Conservation (phyloP, 306 rosid species). For the Quercus gilva region DNA sequence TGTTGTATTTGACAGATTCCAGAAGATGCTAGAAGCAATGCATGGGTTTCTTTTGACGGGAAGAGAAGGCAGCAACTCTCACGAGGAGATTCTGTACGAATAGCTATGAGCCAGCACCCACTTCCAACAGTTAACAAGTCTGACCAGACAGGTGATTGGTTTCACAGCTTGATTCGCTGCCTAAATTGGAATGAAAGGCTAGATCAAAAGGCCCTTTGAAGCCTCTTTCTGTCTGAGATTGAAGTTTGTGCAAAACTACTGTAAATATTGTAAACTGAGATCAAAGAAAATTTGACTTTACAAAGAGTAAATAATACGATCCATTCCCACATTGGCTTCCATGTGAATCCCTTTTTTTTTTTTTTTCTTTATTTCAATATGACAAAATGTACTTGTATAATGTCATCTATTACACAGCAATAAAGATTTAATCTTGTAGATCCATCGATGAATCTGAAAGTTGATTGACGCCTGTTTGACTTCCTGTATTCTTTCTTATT, state of each 20-base stretch:
- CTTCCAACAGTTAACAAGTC: constrained; percentile 96
- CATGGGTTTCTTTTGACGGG: constrained; percentile 99
- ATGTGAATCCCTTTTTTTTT: constrained; percentile 7
- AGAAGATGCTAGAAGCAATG: constrained; percentile 88
- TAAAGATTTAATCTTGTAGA: constrained; percentile 14
- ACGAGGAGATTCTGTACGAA: constrained; percentile 84
- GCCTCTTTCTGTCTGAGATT: constrained; percentile 9
- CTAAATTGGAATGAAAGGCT: constrained; percentile 97
- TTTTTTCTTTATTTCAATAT: constrained; percentile 6
- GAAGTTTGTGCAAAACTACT: constrained; percentile 36
- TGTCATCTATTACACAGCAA: constrained; percentile 22
- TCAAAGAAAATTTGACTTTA: constrained; percentile 8
- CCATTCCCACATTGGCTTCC: constrained; percentile 27
- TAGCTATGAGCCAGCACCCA: constrained; percentile 91
- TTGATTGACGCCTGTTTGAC: constrained; percentile 1
- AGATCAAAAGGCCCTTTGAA: constrained; percentile 90
- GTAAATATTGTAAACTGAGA: constrained; percentile 43
- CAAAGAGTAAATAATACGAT: constrained; percentile 24
- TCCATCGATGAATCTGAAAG: constrained; percentile 7
- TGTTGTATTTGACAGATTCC: constrained; percentile 67
- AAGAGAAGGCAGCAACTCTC: constrained; percentile 99
- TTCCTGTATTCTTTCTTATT: neutral
- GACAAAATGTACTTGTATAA: constrained; percentile 27
- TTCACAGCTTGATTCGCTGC: constrained; percentile 97
- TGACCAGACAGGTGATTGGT: constrained; percentile 99